Base-by-base conservation (phyloP, 164 flowering plant genomes). In the Magnolia kwangsiensis region DNA sequence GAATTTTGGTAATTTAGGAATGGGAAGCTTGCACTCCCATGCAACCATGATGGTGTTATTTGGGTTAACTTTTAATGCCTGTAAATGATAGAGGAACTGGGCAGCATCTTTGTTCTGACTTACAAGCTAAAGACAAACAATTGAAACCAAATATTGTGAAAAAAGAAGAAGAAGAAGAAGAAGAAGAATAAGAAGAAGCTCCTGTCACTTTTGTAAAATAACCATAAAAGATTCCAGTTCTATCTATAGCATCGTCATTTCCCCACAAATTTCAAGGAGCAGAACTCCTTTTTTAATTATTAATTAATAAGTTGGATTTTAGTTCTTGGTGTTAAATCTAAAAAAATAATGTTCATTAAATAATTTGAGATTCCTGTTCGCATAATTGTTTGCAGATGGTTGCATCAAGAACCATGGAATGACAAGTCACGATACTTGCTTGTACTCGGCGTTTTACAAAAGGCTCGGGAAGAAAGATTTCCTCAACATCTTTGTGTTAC, bases 361-460 rank as follows among this genome's bases (percentile, higher is more conserved):
- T 37, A 37, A 37, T 37, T 37, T 37, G 45, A 37, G 45, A 37
- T 37, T 37, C 45, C 7, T 37, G 45, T 37, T 37, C 7, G 45
- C 45, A 37, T 37, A 37, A 37, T 55, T 55, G 21, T 72, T 58
- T 75, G 71, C 88, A 95, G 98, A 82, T 91, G 89, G 85, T 80
- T 89, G 73, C 98, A 68, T 78, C 91, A 75, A 78, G 92, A 93
- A 78, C 99, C 99, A 51, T 92, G 97, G 97, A 91, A 90, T 81
- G 79, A 78, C 67, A 85, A 82, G 76, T 85, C 87, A 23, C 83
- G 82, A 29, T 95, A 89, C 80, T 82, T 92, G 82, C 91, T 93
- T 69, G 81, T 90, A 63, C 89, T 95, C 51, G 89, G 85, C 79
- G 69, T 85, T 76, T 61, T 88, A 1, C 99, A 94, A 78, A 89